phyloP scores from a whole-genome alignment of 345 rosid species.

The Excoecaria cochinchinensis region DNA sequence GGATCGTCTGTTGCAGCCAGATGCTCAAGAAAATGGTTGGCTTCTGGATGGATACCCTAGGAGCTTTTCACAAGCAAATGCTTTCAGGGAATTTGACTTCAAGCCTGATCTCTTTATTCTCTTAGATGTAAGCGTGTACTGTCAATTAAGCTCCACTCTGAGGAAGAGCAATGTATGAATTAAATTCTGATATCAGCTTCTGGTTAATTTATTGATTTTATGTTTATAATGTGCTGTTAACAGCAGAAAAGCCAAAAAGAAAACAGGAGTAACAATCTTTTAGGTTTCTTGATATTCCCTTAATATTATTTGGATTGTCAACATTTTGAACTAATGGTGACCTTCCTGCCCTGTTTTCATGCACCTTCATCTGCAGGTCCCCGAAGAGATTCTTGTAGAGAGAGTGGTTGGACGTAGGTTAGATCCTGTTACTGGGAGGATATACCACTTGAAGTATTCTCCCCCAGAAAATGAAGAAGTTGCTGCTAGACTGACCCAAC shows the following conservation, averaged over 20 bases:
- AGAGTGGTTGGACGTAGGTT: slow-evolving; percentile 90
- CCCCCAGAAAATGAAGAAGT: slow-evolving; percentile 90
- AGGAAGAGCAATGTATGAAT: background rate
- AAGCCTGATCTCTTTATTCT: slow-evolving; percentile 83
- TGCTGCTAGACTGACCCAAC: slow-evolving; percentile 79
- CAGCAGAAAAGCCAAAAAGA: background rate
- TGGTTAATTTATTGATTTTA: background rate
- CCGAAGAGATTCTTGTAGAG: slow-evolving; percentile 85
- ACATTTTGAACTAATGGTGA: background rate
- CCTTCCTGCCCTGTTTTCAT: background rate
- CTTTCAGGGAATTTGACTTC: slow-evolving; percentile 63
- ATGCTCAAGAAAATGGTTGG: slow-evolving; percentile 84
- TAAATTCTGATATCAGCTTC: background rate
- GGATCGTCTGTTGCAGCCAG: slow-evolving; percentile 67
- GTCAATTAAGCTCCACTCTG: background rate
- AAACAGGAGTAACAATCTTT: background rate
- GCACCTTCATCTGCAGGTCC: slow-evolving; percentile 52
- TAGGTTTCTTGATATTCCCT: background rate
- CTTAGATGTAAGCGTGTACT: slow-evolving; percentile 54
- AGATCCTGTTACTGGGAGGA: slow-evolving; percentile 93
- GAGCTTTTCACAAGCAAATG: slow-evolving; percentile 83
- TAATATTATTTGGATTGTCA: background rate
- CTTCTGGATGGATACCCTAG: slow-evolving; percentile 97
- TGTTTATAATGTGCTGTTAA: background rate
- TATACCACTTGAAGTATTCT: slow-evolving; percentile 86